phyloP scores from a whole-genome alignment of 2,329 filamentous ascomycete species.

The Xylariaceae sp. region DNA sequence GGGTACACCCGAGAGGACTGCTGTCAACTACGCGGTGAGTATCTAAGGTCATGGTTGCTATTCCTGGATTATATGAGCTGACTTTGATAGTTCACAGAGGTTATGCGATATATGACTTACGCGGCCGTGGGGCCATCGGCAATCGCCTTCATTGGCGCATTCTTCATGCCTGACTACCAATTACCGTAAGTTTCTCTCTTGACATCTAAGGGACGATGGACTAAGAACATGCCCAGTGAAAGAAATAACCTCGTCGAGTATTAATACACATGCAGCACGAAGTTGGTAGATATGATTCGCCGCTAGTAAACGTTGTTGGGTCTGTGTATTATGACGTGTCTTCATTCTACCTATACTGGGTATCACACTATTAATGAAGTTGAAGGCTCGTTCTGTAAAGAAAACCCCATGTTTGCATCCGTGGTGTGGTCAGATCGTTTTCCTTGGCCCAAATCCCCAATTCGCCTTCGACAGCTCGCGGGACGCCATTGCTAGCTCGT shows the following conservation, averaged over 20 bases:
- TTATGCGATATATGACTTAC: conserved; percentile 34
- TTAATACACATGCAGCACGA: background rate
- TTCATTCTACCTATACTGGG: too few relatives aligned
- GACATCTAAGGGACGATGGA: background rate
- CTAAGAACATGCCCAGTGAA: conserved; percentile 14
- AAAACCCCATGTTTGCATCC: background rate
- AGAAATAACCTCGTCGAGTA: conserved; percentile 23
- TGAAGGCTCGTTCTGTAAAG: background rate
- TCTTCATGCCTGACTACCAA: conserved; percentile 30
- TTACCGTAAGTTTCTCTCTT: conserved; percentile 20
- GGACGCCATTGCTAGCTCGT: conserved; percentile 20
- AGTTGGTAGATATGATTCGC: too few relatives aligned
- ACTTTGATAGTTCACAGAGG: conserved; percentile 29
- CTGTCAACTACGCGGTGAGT: conserved; percentile 46
- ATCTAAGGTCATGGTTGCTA: background rate
- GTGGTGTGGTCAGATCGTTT: background rate
- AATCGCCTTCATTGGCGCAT: conserved; percentile 22
- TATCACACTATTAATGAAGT: too few relatives aligned
- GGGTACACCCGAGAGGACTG: conserved; percentile 44
- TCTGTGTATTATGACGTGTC: too few relatives aligned
- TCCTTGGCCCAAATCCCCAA: conserved; percentile 10
- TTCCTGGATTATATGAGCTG: background rate
- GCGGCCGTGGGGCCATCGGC: conserved; percentile 29
- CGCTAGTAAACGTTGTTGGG: too few relatives aligned
- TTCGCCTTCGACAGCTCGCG: conserved; percentile 15